Evolutionary conservation across 345 rosid species (phyloP), one percentile per base, ranked within the genome.

Genomic region (Hibiscus mutabilis): DNA sequence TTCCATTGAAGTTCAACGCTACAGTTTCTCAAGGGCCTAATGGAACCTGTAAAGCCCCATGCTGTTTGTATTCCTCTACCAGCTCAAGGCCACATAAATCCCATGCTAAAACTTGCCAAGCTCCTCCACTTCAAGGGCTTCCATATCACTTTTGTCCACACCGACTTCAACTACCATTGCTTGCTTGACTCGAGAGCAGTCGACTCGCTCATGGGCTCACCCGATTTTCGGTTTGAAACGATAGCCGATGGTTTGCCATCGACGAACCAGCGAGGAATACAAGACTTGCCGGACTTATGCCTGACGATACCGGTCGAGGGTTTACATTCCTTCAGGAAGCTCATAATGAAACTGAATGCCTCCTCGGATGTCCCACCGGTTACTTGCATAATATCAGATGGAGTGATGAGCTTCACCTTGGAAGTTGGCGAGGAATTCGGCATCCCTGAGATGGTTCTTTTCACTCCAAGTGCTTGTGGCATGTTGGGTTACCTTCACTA

Each of bases 11-110:
- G 53, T 49, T 49, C 18, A 49, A 16, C 5, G 16, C 67, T 35
- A 1, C n/a, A 9, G 2, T 35, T 35, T 35, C 1, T 11, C 49
- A 35, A 37, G 27, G 67, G 27, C 0, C 3, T 37, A 19, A 63
- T 63, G 67, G 67, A 37, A 63, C 4, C 49, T 2, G 29, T 2
- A 11, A 80, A 67, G 71, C 78, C 80, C 14, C 86, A 80, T 69
- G 82, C 69, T 0, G 73, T 81, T 2, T 79, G 77, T 70, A 66
- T 81, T 12, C 84, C 84, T 8, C 73, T 33, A 29, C 78, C 84
- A 6, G 81, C 81, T 5, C 83, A 81, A 74, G 83, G 86, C 65
- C 84, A 76, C 66, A 70, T 81, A 21, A 79, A 75, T 47, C 78
- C 84, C 0, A 63, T 79, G 70, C 16, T 83, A 0, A 73, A 72